Conservation (phyloP, 495 filamentous ascomycete genomes). For the Choiromyces venosus region DNA sequence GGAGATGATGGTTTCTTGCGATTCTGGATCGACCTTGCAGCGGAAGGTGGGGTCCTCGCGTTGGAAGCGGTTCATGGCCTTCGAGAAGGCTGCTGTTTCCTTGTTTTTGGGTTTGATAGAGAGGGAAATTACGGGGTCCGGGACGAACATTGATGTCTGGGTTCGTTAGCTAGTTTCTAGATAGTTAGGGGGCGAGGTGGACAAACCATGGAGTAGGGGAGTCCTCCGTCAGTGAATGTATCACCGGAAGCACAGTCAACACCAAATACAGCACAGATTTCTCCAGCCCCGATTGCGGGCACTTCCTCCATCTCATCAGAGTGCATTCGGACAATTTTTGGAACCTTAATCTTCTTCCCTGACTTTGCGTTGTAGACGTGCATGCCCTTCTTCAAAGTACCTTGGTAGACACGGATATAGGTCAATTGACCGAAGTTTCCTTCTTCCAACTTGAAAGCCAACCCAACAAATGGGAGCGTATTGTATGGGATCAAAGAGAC, state of each 20-base stretch:
- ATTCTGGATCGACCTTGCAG: slow-evolving; percentile 83
- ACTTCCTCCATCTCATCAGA: slow-evolving; percentile 99
- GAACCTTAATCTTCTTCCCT: slow-evolving; percentile 93
- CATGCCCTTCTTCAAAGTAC: slow-evolving; percentile 75
- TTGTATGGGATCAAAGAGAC: slow-evolving; percentile 89
- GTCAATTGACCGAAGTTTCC: slow-evolving; percentile 98
- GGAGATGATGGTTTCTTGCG: slow-evolving; percentile 91
- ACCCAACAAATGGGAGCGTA: slow-evolving; percentile 84
- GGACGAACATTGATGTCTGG: slow-evolving; percentile 89
- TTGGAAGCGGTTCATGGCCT: slow-evolving; percentile 98
- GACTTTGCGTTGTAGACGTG: slow-evolving; percentile 90
- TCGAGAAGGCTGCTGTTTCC: slow-evolving; percentile 90
- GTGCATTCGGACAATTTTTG: slow-evolving; percentile 98
- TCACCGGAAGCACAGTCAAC: slow-evolving; percentile 97
- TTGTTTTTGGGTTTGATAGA: slow-evolving; percentile 96
- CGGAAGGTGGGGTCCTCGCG: slow-evolving; percentile 98
- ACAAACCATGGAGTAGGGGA: slow-evolving; percentile 79
- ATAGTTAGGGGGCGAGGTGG: background rate
- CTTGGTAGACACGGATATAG: slow-evolving; percentile 98
- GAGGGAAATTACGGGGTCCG: slow-evolving; percentile 94
- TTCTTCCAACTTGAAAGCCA: slow-evolving; percentile 99
- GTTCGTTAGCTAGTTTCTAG: slow-evolving; percentile 6
- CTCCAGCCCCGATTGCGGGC: slow-evolving; percentile 81
- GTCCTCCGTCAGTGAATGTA: slow-evolving; percentile 89
- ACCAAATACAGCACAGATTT: slow-evolving; percentile 98